A percentile compares a stretch with the other conserved stretches of the same genome.
These are phyloP conservation scores for Malassezia yamatoensis DNA, from an alignment of 1,284 basidiomycete species.

Conservation along the genomic window DNA sequence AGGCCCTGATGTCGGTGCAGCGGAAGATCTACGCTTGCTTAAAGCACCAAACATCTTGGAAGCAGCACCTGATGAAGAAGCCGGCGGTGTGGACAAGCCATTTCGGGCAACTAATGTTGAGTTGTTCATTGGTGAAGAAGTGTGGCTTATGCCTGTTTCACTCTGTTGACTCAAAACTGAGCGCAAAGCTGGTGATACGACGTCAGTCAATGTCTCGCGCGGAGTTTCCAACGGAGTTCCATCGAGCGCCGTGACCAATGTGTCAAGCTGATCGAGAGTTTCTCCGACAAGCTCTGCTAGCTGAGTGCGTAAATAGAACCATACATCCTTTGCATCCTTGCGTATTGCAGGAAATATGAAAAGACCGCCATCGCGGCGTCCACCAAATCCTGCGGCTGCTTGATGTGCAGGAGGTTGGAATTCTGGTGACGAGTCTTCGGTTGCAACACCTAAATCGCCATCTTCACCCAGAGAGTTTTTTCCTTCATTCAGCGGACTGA, in stretches of 20 bases:
- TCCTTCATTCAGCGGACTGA: constrained; percentile 16
- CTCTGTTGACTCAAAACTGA: constrained; percentile 12
- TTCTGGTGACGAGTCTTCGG: not conserved
- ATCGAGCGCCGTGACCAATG: constrained; percentile 28
- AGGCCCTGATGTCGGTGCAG: constrained; percentile 11
- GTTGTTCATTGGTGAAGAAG: constrained; percentile 17
- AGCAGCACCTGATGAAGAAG: constrained; percentile 19
- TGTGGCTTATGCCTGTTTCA: constrained; percentile 24
- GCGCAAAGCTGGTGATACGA: not conserved
- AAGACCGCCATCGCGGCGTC: constrained; percentile 27
- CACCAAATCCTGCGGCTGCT: constrained; percentile 24
- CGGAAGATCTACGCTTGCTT: constrained; percentile 15
- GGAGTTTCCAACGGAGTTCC: constrained; percentile 42
- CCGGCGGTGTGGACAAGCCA: constrained; percentile 7
- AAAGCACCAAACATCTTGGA: constrained; percentile 19
- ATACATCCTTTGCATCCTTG: constrained; percentile 40
- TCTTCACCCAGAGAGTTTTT: not conserved
- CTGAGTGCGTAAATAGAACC: constrained; percentile 41
- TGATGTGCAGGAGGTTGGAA: not conserved
- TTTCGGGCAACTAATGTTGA: constrained; percentile 1
- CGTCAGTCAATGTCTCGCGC: constrained; percentile 33
- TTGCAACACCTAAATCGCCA: constrained; percentile 2
- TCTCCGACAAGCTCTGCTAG: constrained; percentile 33
- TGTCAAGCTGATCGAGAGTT: constrained; percentile 35
- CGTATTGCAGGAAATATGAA: constrained; percentile 43